Evolutionary conservation across 371 early-diverging fungal species (phyloP), one percentile per base, ranked within the genome.

Genomic region (Nematocida homosporus): DNA sequence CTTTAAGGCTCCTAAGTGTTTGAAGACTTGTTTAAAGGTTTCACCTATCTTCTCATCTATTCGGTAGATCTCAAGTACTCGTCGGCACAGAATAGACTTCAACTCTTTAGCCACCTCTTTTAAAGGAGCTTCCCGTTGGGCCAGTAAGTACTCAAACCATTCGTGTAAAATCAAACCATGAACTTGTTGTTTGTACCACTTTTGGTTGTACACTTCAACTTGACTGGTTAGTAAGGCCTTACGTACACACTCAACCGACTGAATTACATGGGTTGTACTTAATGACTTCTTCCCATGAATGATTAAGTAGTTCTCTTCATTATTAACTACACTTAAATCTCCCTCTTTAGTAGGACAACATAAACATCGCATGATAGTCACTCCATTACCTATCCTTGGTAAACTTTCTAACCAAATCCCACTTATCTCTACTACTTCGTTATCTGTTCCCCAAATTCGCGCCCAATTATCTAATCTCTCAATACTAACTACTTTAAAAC

Each of bases 131-230:
- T 68, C 41, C 38, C 23, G 56, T 48, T 68, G 56, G 27, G 47
- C 47, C 6, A 47, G 20, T 16, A 68, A 37, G 38, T 56, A 29
- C 27, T 59, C 59, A 2, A 68, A 8, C 69, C 69, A 68, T 41
- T 68, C 69, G 61, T 68, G 69, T 27, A 68, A 18, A 10, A 68
- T 44, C 18, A 59, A 32, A n/a, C 69, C 69, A 47, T 27, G 48
- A 2, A 68, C 30, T 34, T 30, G 61, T 10, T 42, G 40, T 48
- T 29, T 59, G 23, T 32, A 56, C 37, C 47, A 32, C 35, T n/a
- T 27, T 20, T 29, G 6, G 42, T 1, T 30, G n/a, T 32, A 60
- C 27, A 4, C 20, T 2, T 13, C 18, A 13, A 48, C 56, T 48
- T 68, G 42, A 13, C 60, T 52, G 25, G 34, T 10, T 25, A 68